phyloP scores from a whole-genome alignment of 1,284 basidiomycete species.

The Cutaneotrichosporon sp. region DNA sequence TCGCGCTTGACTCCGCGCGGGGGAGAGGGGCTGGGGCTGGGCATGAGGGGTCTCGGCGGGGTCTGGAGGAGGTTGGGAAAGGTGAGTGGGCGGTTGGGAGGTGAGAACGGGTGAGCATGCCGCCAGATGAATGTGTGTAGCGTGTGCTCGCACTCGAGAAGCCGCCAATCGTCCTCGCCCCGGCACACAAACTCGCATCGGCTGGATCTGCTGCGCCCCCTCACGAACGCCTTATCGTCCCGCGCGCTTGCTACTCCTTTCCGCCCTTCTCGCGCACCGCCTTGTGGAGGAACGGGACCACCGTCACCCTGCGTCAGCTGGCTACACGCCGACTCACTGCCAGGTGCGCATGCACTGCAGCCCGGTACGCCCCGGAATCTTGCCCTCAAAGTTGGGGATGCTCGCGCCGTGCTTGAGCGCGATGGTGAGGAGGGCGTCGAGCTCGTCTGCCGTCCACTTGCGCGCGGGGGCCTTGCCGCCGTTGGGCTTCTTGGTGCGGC shows the following conservation, averaged over 20 bases:
- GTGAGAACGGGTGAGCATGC: no score
- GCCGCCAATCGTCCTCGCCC: background rate
- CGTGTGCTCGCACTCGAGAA: background rate
- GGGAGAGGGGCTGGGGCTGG: background rate
- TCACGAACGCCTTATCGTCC: no score
- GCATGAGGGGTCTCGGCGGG: no score
- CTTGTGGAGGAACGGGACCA: conserved; percentile 12
- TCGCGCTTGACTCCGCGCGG: conserved; percentile 2
- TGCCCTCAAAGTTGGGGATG: conserved; percentile 15
- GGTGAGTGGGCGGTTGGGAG: background rate
- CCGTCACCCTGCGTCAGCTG: conserved; percentile 10
- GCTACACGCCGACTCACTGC: conserved; percentile 12
- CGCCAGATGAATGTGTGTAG: no score
- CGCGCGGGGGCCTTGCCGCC: conserved; percentile 1
- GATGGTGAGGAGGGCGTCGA: conserved; percentile 13
- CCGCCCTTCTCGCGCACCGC: conserved; percentile 7
- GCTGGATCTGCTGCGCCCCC: no score
- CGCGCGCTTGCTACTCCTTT: background rate
- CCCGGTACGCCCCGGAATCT: conserved; percentile 14
- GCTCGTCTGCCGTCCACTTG: conserved; percentile 14
- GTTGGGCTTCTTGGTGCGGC: background rate
- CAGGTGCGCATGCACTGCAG: conserved; percentile 17
- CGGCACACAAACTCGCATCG: no score
- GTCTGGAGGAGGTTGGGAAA: background rate
- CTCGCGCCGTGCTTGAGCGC: conserved; percentile 2